Percentiles rank a stretch among this genome's conserved stretches.
Conservation (phyloP, 2,329 filamentous ascomycete species). For the Emergomyces orientalis region DNA sequence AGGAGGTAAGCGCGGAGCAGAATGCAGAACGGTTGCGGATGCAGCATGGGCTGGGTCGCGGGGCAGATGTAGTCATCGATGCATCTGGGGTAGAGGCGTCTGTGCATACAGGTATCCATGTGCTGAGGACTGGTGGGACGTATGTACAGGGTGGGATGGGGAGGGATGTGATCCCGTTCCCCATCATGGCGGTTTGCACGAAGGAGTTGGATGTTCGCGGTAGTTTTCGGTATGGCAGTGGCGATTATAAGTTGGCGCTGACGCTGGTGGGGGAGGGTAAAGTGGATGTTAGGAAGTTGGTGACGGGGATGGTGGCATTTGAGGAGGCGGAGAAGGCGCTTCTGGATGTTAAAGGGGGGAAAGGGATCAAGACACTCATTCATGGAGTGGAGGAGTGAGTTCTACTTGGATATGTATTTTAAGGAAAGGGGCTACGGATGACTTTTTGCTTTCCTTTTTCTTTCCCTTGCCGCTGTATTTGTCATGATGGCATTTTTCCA, state of each 20-base stretch:
- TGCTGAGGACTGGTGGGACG: constrained; percentile 59
- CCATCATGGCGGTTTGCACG: constrained; percentile 78
- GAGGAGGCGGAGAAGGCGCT: constrained; percentile 78
- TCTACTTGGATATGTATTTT: background rate
- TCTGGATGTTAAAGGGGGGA: constrained; percentile 71
- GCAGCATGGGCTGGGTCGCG: constrained; percentile 52
- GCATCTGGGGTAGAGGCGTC: constrained; percentile 69
- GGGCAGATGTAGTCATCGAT: constrained; percentile 72
- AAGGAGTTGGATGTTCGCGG: constrained; percentile 85
- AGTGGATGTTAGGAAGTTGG: constrained; percentile 66
- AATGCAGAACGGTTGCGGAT: constrained; percentile 62
- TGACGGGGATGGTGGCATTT: constrained; percentile 70
- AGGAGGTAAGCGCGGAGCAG: constrained; percentile 53
- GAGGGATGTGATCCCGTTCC: constrained; percentile 75
- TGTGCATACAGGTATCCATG: constrained; percentile 65
- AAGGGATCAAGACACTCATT: constrained; percentile 47
- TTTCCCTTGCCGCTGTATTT: background rate
- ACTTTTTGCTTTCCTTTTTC: background rate
- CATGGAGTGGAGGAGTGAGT: constrained; percentile 24
- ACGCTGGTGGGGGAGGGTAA: constrained; percentile 63
- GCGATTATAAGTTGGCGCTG: constrained; percentile 78
- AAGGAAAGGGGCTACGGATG: background rate
- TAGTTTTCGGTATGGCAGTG: constrained; percentile 79
- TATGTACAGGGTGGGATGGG: constrained; percentile 91
- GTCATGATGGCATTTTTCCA: background rate